A percentile compares a stretch with the other conserved stretches of the same genome.
phyloP scores from a whole-genome alignment of 2,329 filamentous ascomycete species.

The Stachybotrys elegans region DNA sequence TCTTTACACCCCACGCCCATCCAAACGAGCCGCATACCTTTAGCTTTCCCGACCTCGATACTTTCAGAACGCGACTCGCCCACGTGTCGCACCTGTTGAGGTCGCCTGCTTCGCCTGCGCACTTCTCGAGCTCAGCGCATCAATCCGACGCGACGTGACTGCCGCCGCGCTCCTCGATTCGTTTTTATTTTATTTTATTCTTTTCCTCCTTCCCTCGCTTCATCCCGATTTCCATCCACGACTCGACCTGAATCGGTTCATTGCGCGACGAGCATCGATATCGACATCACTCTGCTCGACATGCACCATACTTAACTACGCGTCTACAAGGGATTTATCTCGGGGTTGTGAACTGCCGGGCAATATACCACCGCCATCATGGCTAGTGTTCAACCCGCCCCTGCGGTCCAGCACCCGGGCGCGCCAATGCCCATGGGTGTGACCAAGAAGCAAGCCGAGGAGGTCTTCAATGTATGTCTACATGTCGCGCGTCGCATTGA shows the following conservation, averaged over 20 bases:
- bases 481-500: conserved; percentile 1
- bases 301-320: conserved; percentile 30
- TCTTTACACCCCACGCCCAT: conserved; percentile 13
- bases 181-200: conserved; percentile 1
- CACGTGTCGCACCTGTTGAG: too few relatives aligned
- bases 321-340: conserved; percentile 16
- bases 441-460: conserved; percentile 73
- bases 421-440: conserved; percentile 60
- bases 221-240: conserved; percentile 19
- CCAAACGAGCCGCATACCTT: neutral
- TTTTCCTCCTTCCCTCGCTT: conserved; percentile 4
- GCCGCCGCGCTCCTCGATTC: neutral
- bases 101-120: too few relatives aligned
- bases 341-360: conserved; percentile 18
- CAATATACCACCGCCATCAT: conserved; percentile 44
- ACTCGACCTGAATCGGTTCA: conserved; percentile 7
- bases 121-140: too few relatives aligned
- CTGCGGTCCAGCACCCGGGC: conserved; percentile 62
- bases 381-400: conserved; percentile 74
- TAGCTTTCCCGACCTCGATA: conserved; percentile 10
- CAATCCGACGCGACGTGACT: neutral
- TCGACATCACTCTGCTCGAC: conserved; percentile 23
- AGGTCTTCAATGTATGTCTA: conserved; percentile 62
- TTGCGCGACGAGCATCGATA: conserved; percentile 16
- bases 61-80: too few relatives aligned